phyloP scores from a whole-genome alignment of 2,329 filamentous ascomycete genomes.

The Hymenoscyphus albidus region DNA sequence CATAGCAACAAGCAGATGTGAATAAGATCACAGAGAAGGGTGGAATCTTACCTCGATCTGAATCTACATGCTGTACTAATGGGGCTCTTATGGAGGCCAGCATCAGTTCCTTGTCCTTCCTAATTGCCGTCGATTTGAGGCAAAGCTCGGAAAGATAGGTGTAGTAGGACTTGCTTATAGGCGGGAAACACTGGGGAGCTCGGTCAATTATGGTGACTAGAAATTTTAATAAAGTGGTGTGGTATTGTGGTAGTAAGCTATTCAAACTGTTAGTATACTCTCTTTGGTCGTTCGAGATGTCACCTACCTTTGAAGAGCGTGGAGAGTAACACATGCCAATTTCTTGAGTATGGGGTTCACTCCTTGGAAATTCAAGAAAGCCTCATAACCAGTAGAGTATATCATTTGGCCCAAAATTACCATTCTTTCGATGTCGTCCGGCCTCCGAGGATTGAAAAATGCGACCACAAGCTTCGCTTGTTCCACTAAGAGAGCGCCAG shows the following conservation, averaged over 20 bases:
- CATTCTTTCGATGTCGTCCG: constrained; percentile 49
- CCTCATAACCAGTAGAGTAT: constrained; percentile 33
- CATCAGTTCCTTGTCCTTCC: constrained; percentile 18
- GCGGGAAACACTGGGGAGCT: constrained; percentile 22
- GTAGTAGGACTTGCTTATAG: constrained; percentile 32
- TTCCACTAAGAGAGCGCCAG: constrained; percentile 37
- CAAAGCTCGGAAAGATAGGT: constrained; percentile 29
- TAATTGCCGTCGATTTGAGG: constrained; percentile 5
- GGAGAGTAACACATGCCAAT: constrained; percentile 26
- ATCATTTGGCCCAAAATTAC: constrained; percentile 38
- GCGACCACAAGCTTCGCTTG: constrained; percentile 48
- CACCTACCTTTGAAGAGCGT: constrained; percentile 30
- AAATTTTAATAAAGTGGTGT: constrained; percentile 23
- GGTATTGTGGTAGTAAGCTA: constrained; percentile 22
- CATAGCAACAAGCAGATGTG: neutral
- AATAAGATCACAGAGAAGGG: too few species aligned
- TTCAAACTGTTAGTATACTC: constrained; percentile 15
- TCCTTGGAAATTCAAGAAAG: constrained; percentile 32
- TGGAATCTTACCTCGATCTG: constrained; percentile 18
- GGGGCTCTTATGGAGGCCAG: constrained; percentile 28
- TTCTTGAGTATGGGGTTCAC: constrained; percentile 24
- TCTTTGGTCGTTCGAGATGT: neutral
- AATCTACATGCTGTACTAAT: constrained; percentile 16
- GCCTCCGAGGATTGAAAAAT: constrained; percentile 44
- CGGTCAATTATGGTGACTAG: constrained; percentile 26